Conservation (phyloP, 768 basidiomycete genomes). For the Pisolithus orientalis region DNA sequence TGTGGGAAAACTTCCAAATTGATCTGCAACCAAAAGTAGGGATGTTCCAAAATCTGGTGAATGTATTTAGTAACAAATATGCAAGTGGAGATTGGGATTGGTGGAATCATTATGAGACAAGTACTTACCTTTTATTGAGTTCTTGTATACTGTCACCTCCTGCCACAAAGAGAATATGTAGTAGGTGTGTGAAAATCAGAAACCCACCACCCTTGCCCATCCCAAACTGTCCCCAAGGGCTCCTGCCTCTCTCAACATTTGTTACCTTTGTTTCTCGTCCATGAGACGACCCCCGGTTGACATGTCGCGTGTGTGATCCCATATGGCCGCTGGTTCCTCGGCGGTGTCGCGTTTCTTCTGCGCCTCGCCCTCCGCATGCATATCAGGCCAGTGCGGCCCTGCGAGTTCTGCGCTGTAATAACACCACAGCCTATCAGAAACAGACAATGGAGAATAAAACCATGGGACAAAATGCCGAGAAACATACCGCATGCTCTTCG, state of each 20-base stretch:
- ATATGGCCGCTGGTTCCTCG: slow-evolving; percentile 61
- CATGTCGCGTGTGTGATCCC: slow-evolving; percentile 95
- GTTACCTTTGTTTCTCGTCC: slow-evolving; percentile 78
- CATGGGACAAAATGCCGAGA: too few relatives aligned
- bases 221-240: slow-evolving; percentile 79
- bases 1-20: too few relatives aligned
- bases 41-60: too few relatives aligned
- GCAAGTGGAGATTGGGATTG: too few relatives aligned
- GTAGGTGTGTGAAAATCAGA: too few relatives aligned
- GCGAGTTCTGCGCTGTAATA: slow-evolving; percentile 39
- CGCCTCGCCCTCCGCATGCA: slow-evolving; percentile 37
- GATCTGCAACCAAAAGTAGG: too few relatives aligned
- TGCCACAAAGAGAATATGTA: too few relatives aligned
- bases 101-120: too few relatives aligned
- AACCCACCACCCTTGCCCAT: slow-evolving; percentile 65
- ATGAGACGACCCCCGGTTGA: slow-evolving; percentile 77
- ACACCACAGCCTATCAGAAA: background rate
- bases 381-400: slow-evolving; percentile 50
- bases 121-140: too few relatives aligned
- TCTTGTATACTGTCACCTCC: too few relatives aligned
- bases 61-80: too few relatives aligned
- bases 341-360: slow-evolving; percentile 37
- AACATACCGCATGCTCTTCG: slow-evolving; percentile 70
- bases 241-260: slow-evolving; percentile 74
- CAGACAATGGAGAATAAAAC: background rate